Evolutionary conservation across 805 yeast species (phyloP).

Genomic region (Sugiyamaella americana): DNA sequence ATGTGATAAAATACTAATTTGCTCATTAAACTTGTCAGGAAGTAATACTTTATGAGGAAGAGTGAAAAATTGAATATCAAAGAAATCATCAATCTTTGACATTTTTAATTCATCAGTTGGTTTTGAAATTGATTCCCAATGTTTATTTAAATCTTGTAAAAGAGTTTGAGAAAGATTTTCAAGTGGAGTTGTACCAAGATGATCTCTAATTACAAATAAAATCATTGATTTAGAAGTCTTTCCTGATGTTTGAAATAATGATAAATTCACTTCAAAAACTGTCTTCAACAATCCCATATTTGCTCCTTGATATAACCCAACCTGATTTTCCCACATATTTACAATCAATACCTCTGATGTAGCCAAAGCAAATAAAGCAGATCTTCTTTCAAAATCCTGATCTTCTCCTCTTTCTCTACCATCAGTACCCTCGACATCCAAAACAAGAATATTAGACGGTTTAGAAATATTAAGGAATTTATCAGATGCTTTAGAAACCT

Average conservation of each 20-base stretch:
- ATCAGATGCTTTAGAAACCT: constrained; percentile 3
- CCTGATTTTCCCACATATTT: constrained; percentile 95
- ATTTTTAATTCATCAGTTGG: constrained; percentile 53
- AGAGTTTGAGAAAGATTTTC: constrained; percentile 63
- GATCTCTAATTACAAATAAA: constrained; percentile 88
- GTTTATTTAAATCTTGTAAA: constrained; percentile 59
- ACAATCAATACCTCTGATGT: constrained; percentile 87
- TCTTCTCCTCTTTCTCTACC: constrained; percentile 98
- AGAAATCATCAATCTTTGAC: constrained; percentile 62
- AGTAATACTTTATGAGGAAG: constrained; percentile 82
- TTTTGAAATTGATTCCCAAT: constrained; percentile 74
- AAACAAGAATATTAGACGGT: constrained; percentile 48
- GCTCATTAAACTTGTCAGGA: constrained; percentile 59
- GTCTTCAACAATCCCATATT: constrained; percentile 93
- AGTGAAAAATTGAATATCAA: constrained; percentile 76
- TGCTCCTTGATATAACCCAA: constrained; percentile 95
- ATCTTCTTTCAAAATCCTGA: constrained; percentile 95
- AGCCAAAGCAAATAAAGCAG: constrained; percentile 89
- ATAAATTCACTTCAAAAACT: constrained; percentile 89
- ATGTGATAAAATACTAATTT: constrained; percentile 59
- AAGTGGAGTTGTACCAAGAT: constrained; percentile 80
- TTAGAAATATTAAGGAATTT: constrained; percentile 9
- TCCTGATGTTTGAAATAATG: constrained; percentile 65
- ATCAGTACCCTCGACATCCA: constrained; percentile 99
- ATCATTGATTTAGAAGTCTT: constrained; percentile 37